phyloP scores from a whole-genome alignment of 73 alveolate genomes.

The Uronychia setigera region DNA sequence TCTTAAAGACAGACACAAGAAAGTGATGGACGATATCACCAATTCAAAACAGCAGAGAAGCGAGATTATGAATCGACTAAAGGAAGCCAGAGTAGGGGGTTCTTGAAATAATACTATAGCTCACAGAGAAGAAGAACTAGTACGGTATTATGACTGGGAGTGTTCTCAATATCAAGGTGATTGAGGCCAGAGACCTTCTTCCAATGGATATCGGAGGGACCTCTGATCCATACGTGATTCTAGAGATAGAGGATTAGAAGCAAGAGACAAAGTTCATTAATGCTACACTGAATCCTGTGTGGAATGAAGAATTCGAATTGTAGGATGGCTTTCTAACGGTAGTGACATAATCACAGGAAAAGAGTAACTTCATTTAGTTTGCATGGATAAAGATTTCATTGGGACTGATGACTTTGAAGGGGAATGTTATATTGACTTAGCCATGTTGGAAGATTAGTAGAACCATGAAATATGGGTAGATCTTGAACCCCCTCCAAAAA shows the following conservation, averaged over 20 bases:
- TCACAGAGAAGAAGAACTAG: constrained; percentile 33
- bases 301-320: constrained; percentile 65
- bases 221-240: constrained; percentile 60
- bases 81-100: constrained; percentile 6
- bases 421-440: constrained; percentile 17
- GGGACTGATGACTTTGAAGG: constrained; percentile 65
- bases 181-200: constrained; percentile 57
- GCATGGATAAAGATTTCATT: constrained; percentile 54
- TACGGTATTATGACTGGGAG: constrained; percentile 63
- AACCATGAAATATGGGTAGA: constrained; percentile 61
- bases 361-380: constrained; percentile 26
- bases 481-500: constrained; percentile 23
- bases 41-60: constrained; percentile 31
- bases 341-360: constrained; percentile 29
- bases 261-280: constrained; percentile 41
- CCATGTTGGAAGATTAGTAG: constrained; percentile 46
- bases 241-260: constrained; percentile 30
- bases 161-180: constrained; percentile 51
- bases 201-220: constrained; percentile 70
- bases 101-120: background rate
- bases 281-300: constrained; percentile 50
- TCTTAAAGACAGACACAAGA: background rate
- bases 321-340: too few relatives aligned
- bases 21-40: constrained; percentile 2
- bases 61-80: constrained; percentile 27